These are phyloP conservation scores for Fusarium liriodendri DNA, from an alignment of 2,329 filamentous ascomycete genomes.

Conservation along the genomic window DNA sequence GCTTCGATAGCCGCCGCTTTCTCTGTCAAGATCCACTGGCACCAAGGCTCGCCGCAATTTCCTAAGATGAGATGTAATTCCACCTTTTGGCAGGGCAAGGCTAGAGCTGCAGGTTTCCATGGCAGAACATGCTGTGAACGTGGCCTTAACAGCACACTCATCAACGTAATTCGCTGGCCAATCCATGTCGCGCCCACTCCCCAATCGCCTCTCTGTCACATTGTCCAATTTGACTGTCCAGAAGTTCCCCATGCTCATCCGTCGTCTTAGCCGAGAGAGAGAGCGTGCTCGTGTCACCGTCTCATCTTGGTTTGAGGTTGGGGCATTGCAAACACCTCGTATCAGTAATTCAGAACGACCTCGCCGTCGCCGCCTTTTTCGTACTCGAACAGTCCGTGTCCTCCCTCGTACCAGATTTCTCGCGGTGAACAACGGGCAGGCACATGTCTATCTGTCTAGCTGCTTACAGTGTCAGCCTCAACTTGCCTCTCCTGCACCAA, in stretches of 20 bases:
- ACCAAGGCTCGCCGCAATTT: slow-evolving; percentile 38
- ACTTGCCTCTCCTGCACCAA: background rate
- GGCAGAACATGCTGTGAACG: slow-evolving; percentile 24
- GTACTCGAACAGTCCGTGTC: slow-evolving; percentile 1
- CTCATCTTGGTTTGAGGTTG: slow-evolving; percentile 28
- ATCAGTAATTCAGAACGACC: background rate
- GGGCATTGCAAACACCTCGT: slow-evolving; percentile 23
- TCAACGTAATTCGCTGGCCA: slow-evolving; percentile 9
- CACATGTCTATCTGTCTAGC: background rate
- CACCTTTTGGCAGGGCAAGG: slow-evolving; percentile 26
- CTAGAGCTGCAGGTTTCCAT: slow-evolving; percentile 20
- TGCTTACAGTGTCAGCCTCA: slow-evolving; percentile 5
- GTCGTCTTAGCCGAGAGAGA: background rate
- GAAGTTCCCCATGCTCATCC: slow-evolving; percentile 17
- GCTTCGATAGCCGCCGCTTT: slow-evolving; percentile 30
- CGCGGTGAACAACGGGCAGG: background rate
- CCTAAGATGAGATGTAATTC: slow-evolving; percentile 45
- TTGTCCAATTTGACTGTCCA: slow-evolving; percentile 26
- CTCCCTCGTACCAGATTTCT: background rate
- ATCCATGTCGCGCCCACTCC: slow-evolving; percentile 16
- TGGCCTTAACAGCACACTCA: slow-evolving; percentile 25
- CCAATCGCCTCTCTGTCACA: slow-evolving; percentile 20
- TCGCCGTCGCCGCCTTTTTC: background rate
- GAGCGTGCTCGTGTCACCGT: slow-evolving; percentile 11
- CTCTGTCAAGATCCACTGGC: slow-evolving; percentile 33